Evolutionary conservation across 2,329 filamentous ascomycete genomes (phyloP).

Genomic region (Hymenoscyphus fructigenus): DNA sequence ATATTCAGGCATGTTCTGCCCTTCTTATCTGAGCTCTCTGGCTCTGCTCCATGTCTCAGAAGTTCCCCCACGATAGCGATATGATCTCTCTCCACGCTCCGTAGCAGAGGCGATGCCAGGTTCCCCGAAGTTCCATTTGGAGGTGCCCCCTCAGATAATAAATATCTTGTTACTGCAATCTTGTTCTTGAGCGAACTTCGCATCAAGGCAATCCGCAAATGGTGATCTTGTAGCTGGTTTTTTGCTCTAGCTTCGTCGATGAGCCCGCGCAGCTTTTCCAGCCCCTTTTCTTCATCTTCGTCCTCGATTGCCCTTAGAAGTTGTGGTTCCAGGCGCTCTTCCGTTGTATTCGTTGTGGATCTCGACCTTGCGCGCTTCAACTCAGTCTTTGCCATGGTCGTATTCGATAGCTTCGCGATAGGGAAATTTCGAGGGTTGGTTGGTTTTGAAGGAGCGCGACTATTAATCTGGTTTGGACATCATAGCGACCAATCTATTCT

Average conservation of each 20-base stretch:
- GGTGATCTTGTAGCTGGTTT: constrained; percentile 26
- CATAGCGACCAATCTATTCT: not conserved
- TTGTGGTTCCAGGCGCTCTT: constrained; percentile 28
- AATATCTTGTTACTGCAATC: constrained; percentile 25
- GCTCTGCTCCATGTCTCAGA: constrained; percentile 28
- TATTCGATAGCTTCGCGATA: not conserved
- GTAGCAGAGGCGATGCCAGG: constrained; percentile 25
- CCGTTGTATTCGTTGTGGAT: constrained; percentile 27
- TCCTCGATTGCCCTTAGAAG: constrained; percentile 28
- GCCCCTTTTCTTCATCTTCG: constrained; percentile 29
- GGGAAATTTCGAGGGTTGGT: not conserved
- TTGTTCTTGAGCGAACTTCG: constrained; percentile 31
- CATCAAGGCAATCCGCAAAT: constrained; percentile 29
- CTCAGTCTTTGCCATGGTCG: constrained; percentile 13
- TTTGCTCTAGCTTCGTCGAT: constrained; percentile 23
- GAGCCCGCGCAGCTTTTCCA: constrained; percentile 23
- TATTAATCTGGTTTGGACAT: not conserved
- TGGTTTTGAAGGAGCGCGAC: not conserved
- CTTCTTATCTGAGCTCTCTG: constrained; percentile 29
- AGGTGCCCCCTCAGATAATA: constrained; percentile 26
- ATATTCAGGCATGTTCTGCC: constrained; percentile 31
- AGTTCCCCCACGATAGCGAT: constrained; percentile 28
- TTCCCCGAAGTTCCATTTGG: constrained; percentile 26
- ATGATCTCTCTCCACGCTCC: constrained; percentile 29
- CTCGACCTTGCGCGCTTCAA: constrained; percentile 13